A percentile compares a stretch with the other conserved stretches of the same genome.
These are phyloP conservation scores for Paracoccidioides lutzii DNA, from an alignment of 2,329 filamentous ascomycete genomes.

Conservation along the genomic window DNA sequence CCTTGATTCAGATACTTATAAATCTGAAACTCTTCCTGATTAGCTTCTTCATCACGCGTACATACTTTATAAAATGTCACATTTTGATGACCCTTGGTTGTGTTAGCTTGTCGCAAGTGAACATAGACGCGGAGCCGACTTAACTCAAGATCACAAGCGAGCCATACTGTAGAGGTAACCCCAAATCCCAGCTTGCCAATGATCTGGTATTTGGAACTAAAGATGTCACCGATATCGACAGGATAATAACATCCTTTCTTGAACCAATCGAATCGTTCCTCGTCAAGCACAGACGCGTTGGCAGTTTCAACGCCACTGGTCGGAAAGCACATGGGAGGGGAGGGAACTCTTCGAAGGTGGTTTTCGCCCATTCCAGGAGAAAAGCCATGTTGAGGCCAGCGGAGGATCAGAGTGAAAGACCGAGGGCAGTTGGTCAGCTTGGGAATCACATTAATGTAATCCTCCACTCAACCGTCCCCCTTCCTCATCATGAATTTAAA, in stretches of 20 bases:
- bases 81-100: conserved; percentile 14
- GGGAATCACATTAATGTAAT: neutral
- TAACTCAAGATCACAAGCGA: conserved; percentile 19
- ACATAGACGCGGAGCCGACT: conserved; percentile 6
- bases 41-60: conserved; percentile 11
- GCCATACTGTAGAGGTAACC: conserved; percentile 19
- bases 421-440: neutral
- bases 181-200: conserved; percentile 22
- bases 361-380: conserved; percentile 15
- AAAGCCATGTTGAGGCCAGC: conserved; percentile 9
- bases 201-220: conserved; percentile 17
- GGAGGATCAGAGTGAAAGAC: neutral
- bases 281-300: conserved; percentile 13
- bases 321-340: conserved; percentile 13
- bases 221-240: conserved; percentile 20
- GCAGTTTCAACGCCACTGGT: conserved; percentile 13
- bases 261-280: conserved; percentile 18
- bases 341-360: conserved; percentile 10
- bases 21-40: conserved; percentile 17
- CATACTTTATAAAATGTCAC: conserved; percentile 18
- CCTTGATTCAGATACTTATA: conserved; percentile 19
- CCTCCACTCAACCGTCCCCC: too few relatives aligned
- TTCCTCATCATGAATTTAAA: too few relatives aligned
- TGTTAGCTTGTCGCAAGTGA: conserved; percentile 7
- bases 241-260: conserved; percentile 20